Conservation (phyloP, 768 basidiomycete species). For the Omphalotus guepiniiformis region DNA sequence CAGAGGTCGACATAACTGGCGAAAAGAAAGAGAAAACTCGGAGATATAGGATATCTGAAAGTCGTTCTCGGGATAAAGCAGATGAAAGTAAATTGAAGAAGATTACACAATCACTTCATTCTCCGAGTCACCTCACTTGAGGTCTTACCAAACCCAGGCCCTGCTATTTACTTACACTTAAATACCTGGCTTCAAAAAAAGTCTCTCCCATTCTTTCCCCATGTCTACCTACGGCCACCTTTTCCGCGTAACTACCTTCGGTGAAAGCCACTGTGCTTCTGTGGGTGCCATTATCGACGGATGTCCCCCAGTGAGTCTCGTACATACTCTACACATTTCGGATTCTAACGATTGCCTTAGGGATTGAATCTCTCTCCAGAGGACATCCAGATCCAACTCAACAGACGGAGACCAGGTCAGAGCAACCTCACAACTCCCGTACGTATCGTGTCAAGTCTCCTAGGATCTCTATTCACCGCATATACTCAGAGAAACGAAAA, state of each 20-base stretch:
- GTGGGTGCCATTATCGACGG: slow-evolving; percentile 98
- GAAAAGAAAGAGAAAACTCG: too few species aligned
- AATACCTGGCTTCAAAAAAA: too few species aligned
- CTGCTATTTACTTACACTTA: too few species aligned
- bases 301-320: slow-evolving; percentile 77
- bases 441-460: slow-evolving; percentile 23
- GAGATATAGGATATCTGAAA: too few species aligned
- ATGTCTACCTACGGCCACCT: slow-evolving; percentile 93
- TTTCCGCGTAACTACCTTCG: slow-evolving; percentile 95
- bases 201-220: not conserved
- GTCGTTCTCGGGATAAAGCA: too few species aligned
- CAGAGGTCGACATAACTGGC: slow-evolving; percentile 9
- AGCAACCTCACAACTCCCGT: slow-evolving; percentile 96
- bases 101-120: too few species aligned
- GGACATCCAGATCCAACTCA: slow-evolving; percentile 91
- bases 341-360: slow-evolving; percentile 36
- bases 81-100: too few species aligned
- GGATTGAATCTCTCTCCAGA: slow-evolving; percentile 74
- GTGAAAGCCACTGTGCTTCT: slow-evolving; percentile 95
- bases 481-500: slow-evolving; percentile 81
- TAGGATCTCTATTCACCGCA: slow-evolving; percentile 1
- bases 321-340: slow-evolving; percentile 5
- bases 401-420: slow-evolving; percentile 90
- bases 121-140: too few species aligned
- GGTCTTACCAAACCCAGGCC: too few species aligned